A percentile compares a stretch with the other conserved stretches of the same genome.
phyloP scores from a whole-genome alignment of 1,139 yeast genomes.

The Sugiyamaella pinicola region DNA sequence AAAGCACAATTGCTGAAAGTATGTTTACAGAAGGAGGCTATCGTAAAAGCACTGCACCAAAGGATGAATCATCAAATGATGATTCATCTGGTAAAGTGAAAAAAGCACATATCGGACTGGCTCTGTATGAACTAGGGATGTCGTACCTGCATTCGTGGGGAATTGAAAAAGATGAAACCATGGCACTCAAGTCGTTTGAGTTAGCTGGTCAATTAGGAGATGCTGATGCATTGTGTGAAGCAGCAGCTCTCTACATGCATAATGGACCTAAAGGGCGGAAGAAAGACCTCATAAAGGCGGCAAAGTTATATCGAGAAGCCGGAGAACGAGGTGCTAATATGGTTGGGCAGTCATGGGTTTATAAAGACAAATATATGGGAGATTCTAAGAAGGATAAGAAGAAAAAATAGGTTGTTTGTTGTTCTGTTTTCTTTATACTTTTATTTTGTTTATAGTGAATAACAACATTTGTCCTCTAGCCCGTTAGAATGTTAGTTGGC shows the following conservation, averaged over 20 bases:
- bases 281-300: conserved; percentile 65
- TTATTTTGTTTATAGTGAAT: background rate
- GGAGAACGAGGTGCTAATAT: conserved; percentile 65
- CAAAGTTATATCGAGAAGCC: conserved; percentile 70
- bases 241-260: conserved; percentile 70
- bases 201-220: conserved; percentile 72
- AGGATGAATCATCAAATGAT: background rate
- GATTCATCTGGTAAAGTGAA: conserved; percentile 31
- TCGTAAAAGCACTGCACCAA: conserved; percentile 8
- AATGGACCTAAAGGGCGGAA: conserved; percentile 56
- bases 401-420: conserved; percentile 11
- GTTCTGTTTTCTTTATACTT: background rate
- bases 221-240: conserved; percentile 66
- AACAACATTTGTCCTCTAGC: background rate
- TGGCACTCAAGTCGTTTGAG: conserved; percentile 63
- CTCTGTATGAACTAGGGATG: conserved; percentile 63
- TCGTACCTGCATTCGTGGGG: conserved; percentile 65
- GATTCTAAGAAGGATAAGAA: conserved; percentile 29
- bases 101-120: conserved; percentile 44
- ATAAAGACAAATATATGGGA: conserved; percentile 64
- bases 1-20: conserved; percentile 34
- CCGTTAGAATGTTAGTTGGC: background rate
- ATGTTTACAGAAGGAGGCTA: conserved; percentile 16
- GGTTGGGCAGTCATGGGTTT: conserved; percentile 78
- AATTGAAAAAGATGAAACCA: conserved; percentile 53